Evolutionary conservation across 2,329 filamentous ascomycete genomes (phyloP).

Genomic region (Trichoderma sp.): DNA sequence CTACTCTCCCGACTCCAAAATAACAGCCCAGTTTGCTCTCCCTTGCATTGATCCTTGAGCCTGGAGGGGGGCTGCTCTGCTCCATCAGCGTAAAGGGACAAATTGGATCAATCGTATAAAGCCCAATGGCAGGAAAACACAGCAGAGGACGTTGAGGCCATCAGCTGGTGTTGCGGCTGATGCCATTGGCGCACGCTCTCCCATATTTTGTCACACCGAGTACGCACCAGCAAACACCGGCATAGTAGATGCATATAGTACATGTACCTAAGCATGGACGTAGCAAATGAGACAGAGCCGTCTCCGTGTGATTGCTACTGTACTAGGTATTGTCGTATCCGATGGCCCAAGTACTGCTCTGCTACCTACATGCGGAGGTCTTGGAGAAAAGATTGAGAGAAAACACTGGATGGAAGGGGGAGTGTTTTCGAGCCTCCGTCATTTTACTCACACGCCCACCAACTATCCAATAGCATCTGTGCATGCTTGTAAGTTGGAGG

Average conservation of each 20-base stretch:
- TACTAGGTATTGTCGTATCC: background rate
- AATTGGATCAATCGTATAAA: background rate
- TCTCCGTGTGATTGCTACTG: background rate
- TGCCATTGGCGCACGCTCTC: background rate
- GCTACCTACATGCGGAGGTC: background rate
- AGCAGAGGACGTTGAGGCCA: background rate
- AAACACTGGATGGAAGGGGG: background rate
- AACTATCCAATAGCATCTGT: too few relatives aligned
- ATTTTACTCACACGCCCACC: background rate
- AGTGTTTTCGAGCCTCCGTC: background rate
- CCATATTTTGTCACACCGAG: background rate
- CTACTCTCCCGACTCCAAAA: background rate
- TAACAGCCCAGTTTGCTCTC: background rate
- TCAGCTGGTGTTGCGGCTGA: background rate
- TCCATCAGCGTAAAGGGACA: background rate
- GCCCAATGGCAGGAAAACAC: background rate
- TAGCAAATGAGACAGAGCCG: background rate
- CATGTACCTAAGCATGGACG: background rate
- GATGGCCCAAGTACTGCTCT: background rate
- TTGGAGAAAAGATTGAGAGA: background rate
- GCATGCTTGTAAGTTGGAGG: background rate
- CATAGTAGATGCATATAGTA: background rate
- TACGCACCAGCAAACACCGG: background rate
- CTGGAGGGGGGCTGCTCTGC: background rate
- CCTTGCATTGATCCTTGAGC: background rate